A percentile compares a stretch with the other conserved stretches of the same genome.
phyloP scores from a whole-genome alignment of 2,329 filamentous ascomycete genomes.

The Scortechinia acanthostroma region DNA sequence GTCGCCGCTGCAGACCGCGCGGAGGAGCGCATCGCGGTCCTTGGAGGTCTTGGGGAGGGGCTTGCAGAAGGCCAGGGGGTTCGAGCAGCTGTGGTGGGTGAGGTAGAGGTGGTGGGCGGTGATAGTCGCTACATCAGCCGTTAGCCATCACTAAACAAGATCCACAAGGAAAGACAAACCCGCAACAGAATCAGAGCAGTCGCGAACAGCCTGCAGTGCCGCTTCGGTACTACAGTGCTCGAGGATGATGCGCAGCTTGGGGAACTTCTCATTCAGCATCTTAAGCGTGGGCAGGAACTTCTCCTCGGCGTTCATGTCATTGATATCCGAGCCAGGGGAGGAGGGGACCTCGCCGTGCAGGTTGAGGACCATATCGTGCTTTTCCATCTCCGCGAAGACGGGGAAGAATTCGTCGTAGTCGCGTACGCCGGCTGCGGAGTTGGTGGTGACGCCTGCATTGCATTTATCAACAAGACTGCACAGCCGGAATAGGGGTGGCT shows the following conservation, averaged over 20 bases:
- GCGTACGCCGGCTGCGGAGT: constrained; percentile 63
- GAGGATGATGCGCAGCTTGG: constrained; percentile 61
- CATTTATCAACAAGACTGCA: too few species aligned
- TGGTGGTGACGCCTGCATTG: constrained; percentile 56
- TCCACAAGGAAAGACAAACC: constrained; percentile 29
- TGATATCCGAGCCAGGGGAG: constrained; percentile 32
- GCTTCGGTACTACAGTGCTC: constrained; percentile 86
- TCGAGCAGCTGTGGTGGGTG: constrained; percentile 63
- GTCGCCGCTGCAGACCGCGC: constrained; percentile 48
- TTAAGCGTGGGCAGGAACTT: constrained; percentile 75
- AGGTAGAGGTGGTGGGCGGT: constrained; percentile 83
- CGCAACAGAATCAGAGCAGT: constrained; percentile 71
- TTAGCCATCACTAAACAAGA: neutral
- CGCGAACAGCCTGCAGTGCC: constrained; percentile 70
- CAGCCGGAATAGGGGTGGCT: constrained; percentile 14
- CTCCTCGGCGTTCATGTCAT: constrained; percentile 63
- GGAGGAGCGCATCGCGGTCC: constrained; percentile 67
- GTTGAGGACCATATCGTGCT: constrained; percentile 76
- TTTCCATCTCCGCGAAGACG: constrained; percentile 85
- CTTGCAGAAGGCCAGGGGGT: constrained; percentile 69
- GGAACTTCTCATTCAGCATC: constrained; percentile 69
- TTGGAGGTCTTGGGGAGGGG: constrained; percentile 55
- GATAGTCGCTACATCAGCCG: constrained; percentile 69
- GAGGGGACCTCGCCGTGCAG: constrained; percentile 79
- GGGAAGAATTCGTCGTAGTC: constrained; percentile 66